These are phyloP conservation scores for Dictyostelium intermedium DNA, from an alignment of 78 protist genomes.

Conservation along the genomic window DNA sequence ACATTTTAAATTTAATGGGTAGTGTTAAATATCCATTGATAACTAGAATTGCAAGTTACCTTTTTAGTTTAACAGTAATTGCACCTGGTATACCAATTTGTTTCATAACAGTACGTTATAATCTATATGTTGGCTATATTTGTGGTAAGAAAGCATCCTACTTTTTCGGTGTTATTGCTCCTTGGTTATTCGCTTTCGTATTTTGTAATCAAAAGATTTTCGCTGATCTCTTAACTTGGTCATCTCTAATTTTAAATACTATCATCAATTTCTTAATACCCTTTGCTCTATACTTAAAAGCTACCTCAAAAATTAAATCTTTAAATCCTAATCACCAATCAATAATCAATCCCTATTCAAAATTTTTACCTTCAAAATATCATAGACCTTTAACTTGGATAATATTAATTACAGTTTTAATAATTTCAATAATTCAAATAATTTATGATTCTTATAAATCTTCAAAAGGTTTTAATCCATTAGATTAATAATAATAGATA, in stretches of 20 bases:
- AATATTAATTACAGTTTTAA: not conserved
- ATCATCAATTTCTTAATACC: conserved; percentile 32
- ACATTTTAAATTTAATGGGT: conserved; percentile 45
- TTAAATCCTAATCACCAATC: not conserved
- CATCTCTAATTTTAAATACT: conserved; percentile 15
- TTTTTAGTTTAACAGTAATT: conserved; percentile 40
- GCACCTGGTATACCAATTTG: conserved; percentile 62
- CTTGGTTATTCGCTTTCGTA: conserved; percentile 36
- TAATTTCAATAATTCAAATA: conserved; percentile 1
- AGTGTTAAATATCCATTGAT: not conserved
- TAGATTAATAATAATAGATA: not conserved
- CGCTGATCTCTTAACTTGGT: conserved; percentile 41
- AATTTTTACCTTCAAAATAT: not conserved
- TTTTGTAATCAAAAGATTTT: conserved; percentile 52
- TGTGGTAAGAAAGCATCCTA: conserved; percentile 49
- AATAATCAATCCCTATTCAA: conserved; percentile 16
- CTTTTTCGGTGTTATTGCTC: conserved; percentile 64
- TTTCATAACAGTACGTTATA: conserved; percentile 39
- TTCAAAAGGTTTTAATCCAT: not conserved
- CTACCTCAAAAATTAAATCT: not conserved
- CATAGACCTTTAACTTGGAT: not conserved
- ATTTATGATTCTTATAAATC: conserved; percentile 24
- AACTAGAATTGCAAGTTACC: conserved; percentile 16
- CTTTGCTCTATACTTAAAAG: conserved; percentile 31
- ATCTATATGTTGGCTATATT: conserved; percentile 42